A percentile compares a stretch with the other conserved stretches of the same genome.
Evolutionary conservation across 2,329 filamentous ascomycete genomes (phyloP).

Genomic region (Penicillium digitatum): DNA sequence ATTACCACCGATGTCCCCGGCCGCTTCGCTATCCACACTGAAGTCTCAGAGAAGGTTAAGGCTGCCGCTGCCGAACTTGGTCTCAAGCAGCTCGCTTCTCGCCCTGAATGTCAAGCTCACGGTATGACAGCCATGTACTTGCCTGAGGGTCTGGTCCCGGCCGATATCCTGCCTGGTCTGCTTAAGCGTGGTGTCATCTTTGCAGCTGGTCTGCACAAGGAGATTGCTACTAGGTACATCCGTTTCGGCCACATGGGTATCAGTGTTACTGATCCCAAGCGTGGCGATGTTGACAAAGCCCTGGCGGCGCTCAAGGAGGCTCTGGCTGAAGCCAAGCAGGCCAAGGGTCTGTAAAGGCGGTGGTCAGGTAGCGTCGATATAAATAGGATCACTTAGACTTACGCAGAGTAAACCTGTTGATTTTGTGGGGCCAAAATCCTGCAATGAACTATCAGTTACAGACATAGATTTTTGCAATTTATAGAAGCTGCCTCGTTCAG

Average conservation of each 20-base stretch:
- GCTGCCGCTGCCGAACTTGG: slow-evolving; percentile 74
- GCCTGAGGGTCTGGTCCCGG: slow-evolving; percentile 73
- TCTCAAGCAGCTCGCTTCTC: slow-evolving; percentile 77
- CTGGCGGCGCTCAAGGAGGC: slow-evolving; percentile 71
- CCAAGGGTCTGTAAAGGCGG: slow-evolving; percentile 41
- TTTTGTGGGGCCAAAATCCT: neutral
- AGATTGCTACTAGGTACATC: slow-evolving; percentile 89
- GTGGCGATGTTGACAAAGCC: slow-evolving; percentile 79
- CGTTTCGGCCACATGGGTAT: slow-evolving; percentile 98
- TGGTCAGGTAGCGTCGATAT: neutral
- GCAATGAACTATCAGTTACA: slow-evolving; percentile 7
- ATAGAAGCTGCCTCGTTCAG: neutral
- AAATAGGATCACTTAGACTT: neutral
- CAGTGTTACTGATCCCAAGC: slow-evolving; percentile 73
- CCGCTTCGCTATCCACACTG: slow-evolving; percentile 76
- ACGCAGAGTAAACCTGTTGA: neutral
- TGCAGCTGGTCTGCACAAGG: slow-evolving; percentile 92
- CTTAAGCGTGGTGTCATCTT: slow-evolving; percentile 87
- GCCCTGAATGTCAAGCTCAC: slow-evolving; percentile 88
- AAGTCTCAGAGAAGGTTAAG: slow-evolving; percentile 81
- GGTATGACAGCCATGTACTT: slow-evolving; percentile 98
- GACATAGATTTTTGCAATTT: neutral
- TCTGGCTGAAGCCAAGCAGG: slow-evolving; percentile 68
- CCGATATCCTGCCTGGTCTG: slow-evolving; percentile 80
- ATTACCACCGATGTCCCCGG: slow-evolving; percentile 76